Evolutionary conservation across 2,329 filamentous ascomycete species (phyloP), one percentile per base, ranked within the genome.

Genomic region (Diaporthe sp.): DNA sequence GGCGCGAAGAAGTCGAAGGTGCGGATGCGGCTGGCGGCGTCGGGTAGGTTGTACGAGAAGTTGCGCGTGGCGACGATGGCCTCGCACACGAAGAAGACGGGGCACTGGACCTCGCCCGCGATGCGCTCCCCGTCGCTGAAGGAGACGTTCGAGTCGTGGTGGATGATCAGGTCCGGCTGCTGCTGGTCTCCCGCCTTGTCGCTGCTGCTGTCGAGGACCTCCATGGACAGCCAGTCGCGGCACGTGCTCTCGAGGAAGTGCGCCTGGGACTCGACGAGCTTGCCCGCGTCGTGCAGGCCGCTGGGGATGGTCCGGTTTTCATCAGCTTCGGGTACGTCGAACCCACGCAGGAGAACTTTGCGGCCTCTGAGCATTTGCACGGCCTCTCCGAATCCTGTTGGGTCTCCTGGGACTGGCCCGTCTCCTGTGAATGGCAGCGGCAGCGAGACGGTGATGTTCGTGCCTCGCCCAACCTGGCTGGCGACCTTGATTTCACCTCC

Each of bases 401-500:
- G 80, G 0, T 80, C 79, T 1, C 76, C 65, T 0, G 65, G 22
- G 0, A 73, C 25, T 17, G 31, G 53, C 6, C 57, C 67, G 9
- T 72, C 72, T 15, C 51, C 68, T 25, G 44, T 73, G 4, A 74
- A 71, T 10, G 78, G 75, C 19, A 86, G 77, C 0, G 83, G 84
- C 0, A 85, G 57, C 4, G 77, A 80, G 3, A 85, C 84, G 0
- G 78, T 79, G 2, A 85, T 82, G 1, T 76, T 76, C 4, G 80
- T 82, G 1, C 86, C 86, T 3, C 79, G 74, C 4, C 82, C 83
- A 2, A 83, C 70, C 12, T 80, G 79, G 73, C 86, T 92, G 68
- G 86, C 85, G n/a, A 94, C 87, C 2, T 88, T 85, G 57, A 94
- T 90, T 1, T 85, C 85, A 0, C 92, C 92, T n/a, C 87, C 87